Conservation (phyloP, 257 asterid species). For the Salvia rosmarinus region DNA sequence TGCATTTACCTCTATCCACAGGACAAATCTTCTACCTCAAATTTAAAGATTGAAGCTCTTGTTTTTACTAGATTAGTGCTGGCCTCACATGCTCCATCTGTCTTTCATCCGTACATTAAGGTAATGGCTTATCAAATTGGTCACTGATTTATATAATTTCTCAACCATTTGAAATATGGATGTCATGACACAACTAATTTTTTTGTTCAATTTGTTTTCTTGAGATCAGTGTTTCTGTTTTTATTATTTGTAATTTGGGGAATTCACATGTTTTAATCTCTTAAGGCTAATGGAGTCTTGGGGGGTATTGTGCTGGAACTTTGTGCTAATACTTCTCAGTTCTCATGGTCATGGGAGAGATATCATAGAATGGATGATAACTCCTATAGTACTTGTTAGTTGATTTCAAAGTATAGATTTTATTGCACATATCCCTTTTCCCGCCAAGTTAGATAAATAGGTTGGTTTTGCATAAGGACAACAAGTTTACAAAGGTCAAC, state of each 20-base stretch:
- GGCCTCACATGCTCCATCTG: slow-evolving; percentile 85
- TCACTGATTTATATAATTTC: slow-evolving; percentile 16
- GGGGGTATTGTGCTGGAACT: background rate
- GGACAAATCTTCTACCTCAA: slow-evolving; percentile 98
- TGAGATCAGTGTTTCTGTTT: slow-evolving; percentile 5
- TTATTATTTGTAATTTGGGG: background rate
- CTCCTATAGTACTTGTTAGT: background rate
- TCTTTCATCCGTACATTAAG: slow-evolving; percentile 95
- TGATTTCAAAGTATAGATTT: background rate
- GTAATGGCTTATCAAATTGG: slow-evolving; percentile 45
- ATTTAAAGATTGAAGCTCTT: slow-evolving; percentile 96
- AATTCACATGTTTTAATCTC: background rate
- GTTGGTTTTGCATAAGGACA: background rate
- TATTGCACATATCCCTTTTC: background rate
- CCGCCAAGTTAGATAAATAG: background rate
- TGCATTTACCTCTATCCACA: slow-evolving; percentile 41
- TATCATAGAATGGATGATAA: slow-evolving; percentile 11
- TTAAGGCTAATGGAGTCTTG: background rate
- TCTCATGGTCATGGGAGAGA: background rate
- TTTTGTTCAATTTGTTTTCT: slow-evolving; percentile 8
- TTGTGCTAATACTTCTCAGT: background rate
- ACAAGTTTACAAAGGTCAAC: background rate
- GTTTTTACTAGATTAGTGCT: slow-evolving; percentile 92
- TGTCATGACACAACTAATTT: background rate
- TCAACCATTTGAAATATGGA: slow-evolving; percentile 17